Conservation (phyloP, 257 asterid species). For the Fraxinus cuspidata region DNA sequence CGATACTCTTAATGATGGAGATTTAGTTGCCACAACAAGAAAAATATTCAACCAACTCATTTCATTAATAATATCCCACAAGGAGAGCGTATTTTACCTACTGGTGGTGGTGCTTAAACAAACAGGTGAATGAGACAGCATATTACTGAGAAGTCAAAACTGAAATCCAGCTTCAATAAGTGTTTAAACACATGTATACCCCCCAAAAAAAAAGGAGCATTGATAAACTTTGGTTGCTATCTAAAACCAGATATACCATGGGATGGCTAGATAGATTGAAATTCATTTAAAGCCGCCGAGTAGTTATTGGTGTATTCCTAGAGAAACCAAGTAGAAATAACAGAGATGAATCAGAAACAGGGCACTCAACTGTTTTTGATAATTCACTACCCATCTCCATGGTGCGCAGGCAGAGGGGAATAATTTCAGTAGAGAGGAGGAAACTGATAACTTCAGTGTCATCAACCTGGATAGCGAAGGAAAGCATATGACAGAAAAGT, state of each 20-base stretch:
- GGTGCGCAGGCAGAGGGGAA: conserved; percentile 90
- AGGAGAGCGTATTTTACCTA: neutral
- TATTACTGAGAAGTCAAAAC: neutral
- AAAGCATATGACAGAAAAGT: conserved; percentile 2
- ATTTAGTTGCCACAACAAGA: neutral
- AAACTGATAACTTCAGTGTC: conserved; percentile 91
- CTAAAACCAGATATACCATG: neutral
- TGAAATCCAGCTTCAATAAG: neutral
- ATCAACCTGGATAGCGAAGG: conserved; percentile 61
- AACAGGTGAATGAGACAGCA: neutral
- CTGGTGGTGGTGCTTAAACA: neutral
- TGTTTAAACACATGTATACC: neutral
- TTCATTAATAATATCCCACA: neutral
- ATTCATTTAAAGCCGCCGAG: neutral
- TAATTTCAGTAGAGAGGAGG: conserved; percentile 90
- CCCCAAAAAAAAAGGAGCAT: neutral
- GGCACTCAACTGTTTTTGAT: conserved; percentile 83
- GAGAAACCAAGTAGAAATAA: conserved; percentile 12
- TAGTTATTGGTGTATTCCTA: neutral
- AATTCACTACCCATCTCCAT: conserved; percentile 99
- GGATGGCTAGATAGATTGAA: neutral
- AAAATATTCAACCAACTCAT: neutral
- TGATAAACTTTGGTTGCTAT: neutral
- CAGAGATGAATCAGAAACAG: conserved; percentile 14
- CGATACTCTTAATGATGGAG: neutral